A percentile compares a stretch with the other conserved stretches of the same genome.
Evolutionary conservation across 164 flowering plant species (phyloP).

Genomic region (Paratinospora sagittata): DNA sequence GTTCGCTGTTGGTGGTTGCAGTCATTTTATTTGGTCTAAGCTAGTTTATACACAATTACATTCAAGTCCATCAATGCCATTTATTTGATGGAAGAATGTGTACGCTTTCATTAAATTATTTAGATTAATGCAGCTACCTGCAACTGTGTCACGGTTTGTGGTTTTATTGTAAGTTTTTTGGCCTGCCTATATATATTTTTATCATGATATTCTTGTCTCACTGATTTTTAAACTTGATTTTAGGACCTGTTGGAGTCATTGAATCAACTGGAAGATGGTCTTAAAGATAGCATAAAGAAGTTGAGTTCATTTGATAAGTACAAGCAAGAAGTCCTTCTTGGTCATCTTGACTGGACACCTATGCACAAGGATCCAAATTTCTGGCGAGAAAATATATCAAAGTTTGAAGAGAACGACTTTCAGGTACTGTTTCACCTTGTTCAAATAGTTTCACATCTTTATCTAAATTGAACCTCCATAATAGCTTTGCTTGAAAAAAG

Average conservation of each 20-base stretch:
- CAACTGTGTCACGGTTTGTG: too few relatives aligned
- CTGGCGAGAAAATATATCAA: conserved; percentile 86
- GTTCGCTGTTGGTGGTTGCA: not conserved
- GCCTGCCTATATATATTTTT: too few relatives aligned
- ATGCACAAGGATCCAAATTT: conserved; percentile 89
- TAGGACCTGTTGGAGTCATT: conserved; percentile 89
- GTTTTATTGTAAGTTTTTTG: too few relatives aligned
- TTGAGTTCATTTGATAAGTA: conserved; percentile 92
- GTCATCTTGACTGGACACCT: conserved; percentile 97
- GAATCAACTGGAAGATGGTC: conserved; percentile 81
- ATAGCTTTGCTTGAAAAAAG: not conserved
- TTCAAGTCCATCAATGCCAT: not conserved
- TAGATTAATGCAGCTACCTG: not conserved
- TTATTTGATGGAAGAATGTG: not conserved
- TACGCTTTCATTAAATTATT: not conserved
- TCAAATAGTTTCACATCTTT: not conserved
- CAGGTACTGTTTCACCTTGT: conserved; percentile 47
- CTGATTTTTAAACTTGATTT: conserved; percentile 5
- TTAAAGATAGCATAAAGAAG: conserved; percentile 71
- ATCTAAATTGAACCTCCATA: not conserved
- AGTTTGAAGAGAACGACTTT: conserved; percentile 90
- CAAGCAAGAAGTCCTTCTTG: conserved; percentile 94
- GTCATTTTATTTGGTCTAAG: too few relatives aligned
- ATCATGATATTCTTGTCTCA: not conserved
- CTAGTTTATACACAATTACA: too few relatives aligned